These are phyloP conservation scores for Adiantum capillusveneris DNA, from an alignment of 75 land plant genomes.

Conservation along the genomic window DNA sequence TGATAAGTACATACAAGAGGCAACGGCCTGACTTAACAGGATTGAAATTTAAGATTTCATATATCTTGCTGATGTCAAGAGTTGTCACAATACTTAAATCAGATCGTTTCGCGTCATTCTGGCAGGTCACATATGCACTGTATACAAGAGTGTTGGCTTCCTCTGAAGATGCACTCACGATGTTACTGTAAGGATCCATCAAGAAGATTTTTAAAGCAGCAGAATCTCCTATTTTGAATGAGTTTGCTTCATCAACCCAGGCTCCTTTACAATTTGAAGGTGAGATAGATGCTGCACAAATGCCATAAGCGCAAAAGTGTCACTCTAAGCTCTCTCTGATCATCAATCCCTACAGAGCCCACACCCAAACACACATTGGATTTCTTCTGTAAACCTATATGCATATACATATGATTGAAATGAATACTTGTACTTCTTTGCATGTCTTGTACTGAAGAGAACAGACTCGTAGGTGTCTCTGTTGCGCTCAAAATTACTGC, in stretches of 20 bases:
- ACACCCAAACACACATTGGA: too few relatives aligned
- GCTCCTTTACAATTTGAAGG: slow-evolving; percentile 2
- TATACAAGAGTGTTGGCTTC: background rate
- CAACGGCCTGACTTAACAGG: background rate
- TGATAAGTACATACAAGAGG: slow-evolving; percentile 4
- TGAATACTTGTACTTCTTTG: too few relatives aligned
- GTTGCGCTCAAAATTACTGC: background rate
- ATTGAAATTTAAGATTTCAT: background rate
- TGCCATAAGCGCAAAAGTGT: background rate
- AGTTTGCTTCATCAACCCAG: slow-evolving; percentile 4
- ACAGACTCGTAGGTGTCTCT: too few relatives aligned
- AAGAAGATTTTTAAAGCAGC: background rate
- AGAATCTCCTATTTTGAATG: background rate
- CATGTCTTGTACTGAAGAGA: too few relatives aligned
- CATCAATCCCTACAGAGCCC: too few relatives aligned
- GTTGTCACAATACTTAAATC: background rate
- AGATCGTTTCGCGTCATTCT: background rate
- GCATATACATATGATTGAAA: too few relatives aligned
- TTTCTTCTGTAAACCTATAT: too few relatives aligned
- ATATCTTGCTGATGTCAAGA: background rate
- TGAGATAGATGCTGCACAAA: background rate
- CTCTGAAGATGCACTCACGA: slow-evolving; percentile 1
- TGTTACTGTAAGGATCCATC: slow-evolving; percentile 2
- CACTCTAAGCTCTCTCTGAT: too few relatives aligned
- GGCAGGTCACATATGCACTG: background rate